These are phyloP conservation scores for Litsea cubeba DNA, from an alignment of 164 flowering plant species.

Conservation along the genomic window DNA sequence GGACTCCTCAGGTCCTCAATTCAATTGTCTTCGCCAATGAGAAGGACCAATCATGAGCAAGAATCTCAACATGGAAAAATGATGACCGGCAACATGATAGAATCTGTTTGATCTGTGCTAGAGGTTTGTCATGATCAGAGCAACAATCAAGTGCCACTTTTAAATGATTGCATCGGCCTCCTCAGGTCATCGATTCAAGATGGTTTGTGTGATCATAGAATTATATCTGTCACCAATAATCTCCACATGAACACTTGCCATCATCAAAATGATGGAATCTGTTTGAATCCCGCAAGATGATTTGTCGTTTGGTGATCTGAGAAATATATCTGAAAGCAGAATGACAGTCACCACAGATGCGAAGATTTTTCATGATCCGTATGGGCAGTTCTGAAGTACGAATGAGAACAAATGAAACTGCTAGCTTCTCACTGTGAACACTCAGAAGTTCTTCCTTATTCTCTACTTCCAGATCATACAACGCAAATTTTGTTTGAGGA, in stretches of 20 bases:
- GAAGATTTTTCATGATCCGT: slow-evolving; percentile 84
- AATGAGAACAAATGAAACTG: slow-evolving; percentile 76
- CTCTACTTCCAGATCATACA: slow-evolving; percentile 80
- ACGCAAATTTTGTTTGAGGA: slow-evolving; percentile 59
- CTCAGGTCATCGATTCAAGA: too few species aligned
- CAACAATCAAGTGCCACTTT: too few species aligned
- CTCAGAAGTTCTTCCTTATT: slow-evolving; percentile 76
- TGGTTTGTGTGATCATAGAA: background rate
- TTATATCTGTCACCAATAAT: slow-evolving; percentile 52
- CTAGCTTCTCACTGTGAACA: slow-evolving; percentile 85
- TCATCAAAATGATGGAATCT: slow-evolving; percentile 82
- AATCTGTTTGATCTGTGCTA: too few species aligned
- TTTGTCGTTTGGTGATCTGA: slow-evolving; percentile 50
- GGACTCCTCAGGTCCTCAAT: too few species aligned
- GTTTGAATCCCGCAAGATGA: slow-evolving; percentile 68
- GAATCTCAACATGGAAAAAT: too few species aligned
- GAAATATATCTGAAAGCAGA: slow-evolving; percentile 67
- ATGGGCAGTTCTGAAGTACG: slow-evolving; percentile 56
- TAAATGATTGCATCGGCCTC: too few species aligned
- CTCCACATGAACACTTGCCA: slow-evolving; percentile 87
- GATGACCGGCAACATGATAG: too few species aligned
- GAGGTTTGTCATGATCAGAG: too few species aligned
- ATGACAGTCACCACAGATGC: slow-evolving; percentile 90
- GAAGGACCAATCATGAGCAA: too few species aligned
- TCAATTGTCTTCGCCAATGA: too few species aligned